Evolutionary conservation across 305 asterid genomes (phyloP).

Genomic region (Solanum hybrid): DNA sequence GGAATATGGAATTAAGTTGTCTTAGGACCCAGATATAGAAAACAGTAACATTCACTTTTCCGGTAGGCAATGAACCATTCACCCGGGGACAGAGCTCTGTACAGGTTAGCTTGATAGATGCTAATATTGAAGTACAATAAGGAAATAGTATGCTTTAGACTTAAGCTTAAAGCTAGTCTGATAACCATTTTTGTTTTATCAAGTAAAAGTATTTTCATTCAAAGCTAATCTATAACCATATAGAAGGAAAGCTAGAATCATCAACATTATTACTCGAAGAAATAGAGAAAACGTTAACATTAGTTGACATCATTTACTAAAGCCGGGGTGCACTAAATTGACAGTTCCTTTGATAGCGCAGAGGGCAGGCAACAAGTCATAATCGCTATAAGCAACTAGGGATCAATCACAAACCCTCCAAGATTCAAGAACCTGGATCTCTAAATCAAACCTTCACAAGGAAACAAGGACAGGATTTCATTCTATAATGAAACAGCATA

Average conservation of each 20-base stretch:
- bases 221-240: not conserved
- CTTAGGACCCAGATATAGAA: not conserved
- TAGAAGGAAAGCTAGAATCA: not conserved
- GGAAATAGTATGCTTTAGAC: not conserved
- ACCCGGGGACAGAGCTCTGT: not conserved
- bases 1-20: not conserved
- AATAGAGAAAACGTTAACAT: not conserved
- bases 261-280: not conserved
- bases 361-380: not conserved
- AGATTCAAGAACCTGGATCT: not conserved
- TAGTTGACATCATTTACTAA: not conserved
- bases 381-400: not conserved
- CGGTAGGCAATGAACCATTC: not conserved
- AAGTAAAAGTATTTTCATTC: not conserved
- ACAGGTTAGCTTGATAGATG: not conserved
- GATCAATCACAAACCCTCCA: not conserved
- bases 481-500: not conserved
- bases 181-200: not conserved
- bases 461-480: not conserved
- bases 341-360: not conserved
- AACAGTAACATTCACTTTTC: not conserved
- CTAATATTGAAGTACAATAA: not conserved
- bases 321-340: not conserved
- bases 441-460: not conserved
- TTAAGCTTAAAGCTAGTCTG: not conserved